phyloP scores from a whole-genome alignment of 2,329 filamentous ascomycete species.

The Gaeumannomyces sp. region DNA sequence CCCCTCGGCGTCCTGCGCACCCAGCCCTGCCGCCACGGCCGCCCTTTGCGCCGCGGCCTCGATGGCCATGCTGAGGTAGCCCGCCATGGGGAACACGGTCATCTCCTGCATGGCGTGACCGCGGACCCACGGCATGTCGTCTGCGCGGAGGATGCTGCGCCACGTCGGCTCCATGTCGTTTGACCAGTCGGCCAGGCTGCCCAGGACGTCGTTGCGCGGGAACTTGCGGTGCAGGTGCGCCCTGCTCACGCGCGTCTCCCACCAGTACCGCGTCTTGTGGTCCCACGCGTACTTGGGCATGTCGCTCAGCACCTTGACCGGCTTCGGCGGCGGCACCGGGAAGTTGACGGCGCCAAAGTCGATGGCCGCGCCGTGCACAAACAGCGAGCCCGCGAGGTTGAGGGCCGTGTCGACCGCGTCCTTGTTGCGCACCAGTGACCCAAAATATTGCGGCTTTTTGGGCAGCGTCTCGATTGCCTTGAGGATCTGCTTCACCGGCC shows the following conservation, averaged over 20 bases:
- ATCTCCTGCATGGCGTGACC: conserved; percentile 43
- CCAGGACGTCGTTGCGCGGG: conserved; percentile 28
- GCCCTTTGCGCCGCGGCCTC: conserved; percentile 25
- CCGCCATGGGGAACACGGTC: conserved; percentile 38
- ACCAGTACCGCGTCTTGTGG: conserved; percentile 15
- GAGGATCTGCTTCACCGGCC: conserved; percentile 18
- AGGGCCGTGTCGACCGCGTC: conserved; percentile 11
- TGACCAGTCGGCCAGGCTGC: conserved; percentile 26
- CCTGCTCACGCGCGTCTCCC: conserved; percentile 20
- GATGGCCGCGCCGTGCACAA: conserved; percentile 8
- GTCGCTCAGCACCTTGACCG: conserved; percentile 11
- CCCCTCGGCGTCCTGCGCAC: neutral
- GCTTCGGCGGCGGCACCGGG: conserved; percentile 5
- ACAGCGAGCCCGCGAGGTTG: conserved; percentile 7
- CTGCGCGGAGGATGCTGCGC: conserved; percentile 30
- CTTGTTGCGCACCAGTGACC: conserved; percentile 25
- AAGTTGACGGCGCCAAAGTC: conserved; percentile 13
- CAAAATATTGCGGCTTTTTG: conserved; percentile 28
- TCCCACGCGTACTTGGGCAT: conserved; percentile 18
- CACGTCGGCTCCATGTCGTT: conserved; percentile 30
- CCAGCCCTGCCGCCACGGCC: conserved; percentile 9
- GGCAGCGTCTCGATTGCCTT: conserved; percentile 11
- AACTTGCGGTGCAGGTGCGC: conserved; percentile 28
- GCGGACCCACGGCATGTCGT: conserved; percentile 38
- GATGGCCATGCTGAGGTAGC: conserved; percentile 34